Evolutionary conservation across 805 yeast genomes (phyloP).

Genomic region (Ogataea trehalophila): DNA sequence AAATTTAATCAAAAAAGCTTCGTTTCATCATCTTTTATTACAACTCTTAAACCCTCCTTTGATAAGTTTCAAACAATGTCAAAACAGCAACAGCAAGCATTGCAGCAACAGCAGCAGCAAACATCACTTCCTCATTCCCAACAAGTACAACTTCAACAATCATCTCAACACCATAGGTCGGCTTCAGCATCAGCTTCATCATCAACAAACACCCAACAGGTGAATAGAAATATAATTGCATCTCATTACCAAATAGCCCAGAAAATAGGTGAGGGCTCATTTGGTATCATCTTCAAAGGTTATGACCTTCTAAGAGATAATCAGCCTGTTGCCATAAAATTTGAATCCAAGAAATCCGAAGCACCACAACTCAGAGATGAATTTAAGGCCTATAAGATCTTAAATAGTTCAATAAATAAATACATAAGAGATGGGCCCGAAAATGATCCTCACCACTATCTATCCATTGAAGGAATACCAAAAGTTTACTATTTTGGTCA

Average conservation of each 20-base stretch:
- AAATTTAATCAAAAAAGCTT: no score
- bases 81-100: neutral
- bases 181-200: slow-evolving; percentile 17
- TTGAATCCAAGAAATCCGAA: slow-evolving; percentile 75
- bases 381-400: slow-evolving; percentile 69
- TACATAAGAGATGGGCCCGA: slow-evolving; percentile 24
- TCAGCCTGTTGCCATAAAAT: slow-evolving; percentile 68
- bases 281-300: slow-evolving; percentile 82
- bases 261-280: slow-evolving; percentile 84
- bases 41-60: no score
- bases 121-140: neutral
- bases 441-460: slow-evolving; percentile 18
- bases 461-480: slow-evolving; percentile 59
- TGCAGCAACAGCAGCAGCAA: neutral
- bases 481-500: slow-evolving; percentile 81
- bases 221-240: slow-evolving; percentile 35
- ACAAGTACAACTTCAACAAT: neutral
- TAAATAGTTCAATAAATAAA: slow-evolving; percentile 47
- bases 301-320: slow-evolving; percentile 60
- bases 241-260: slow-evolving; percentile 75
- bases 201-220: slow-evolving; percentile 13
- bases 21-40: neutral
- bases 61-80: neutral
- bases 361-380: slow-evolving; percentile 84
- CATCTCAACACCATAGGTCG: slow-evolving; percentile 12